Evolutionary conservation across 2,329 filamentous ascomycete species (phyloP).

Genomic region (Cytospora schulzeri): DNA sequence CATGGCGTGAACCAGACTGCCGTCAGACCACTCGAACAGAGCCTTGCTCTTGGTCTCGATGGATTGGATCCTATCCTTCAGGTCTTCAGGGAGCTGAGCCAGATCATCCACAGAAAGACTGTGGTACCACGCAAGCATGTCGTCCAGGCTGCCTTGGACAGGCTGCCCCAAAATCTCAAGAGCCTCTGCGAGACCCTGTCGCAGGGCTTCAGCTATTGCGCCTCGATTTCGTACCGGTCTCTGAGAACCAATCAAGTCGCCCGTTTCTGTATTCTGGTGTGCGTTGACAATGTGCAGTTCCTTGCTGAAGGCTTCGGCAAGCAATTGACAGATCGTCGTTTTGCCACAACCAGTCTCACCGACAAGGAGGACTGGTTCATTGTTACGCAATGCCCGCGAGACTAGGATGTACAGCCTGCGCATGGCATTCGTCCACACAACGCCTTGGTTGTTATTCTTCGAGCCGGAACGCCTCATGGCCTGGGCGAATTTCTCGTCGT

Average conservation of each 20-base stretch:
- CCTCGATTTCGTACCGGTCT: conserved; percentile 85
- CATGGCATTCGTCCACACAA: conserved; percentile 97
- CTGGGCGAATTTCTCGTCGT: conserved; percentile 61
- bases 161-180: conserved; percentile 43
- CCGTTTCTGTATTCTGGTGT: conserved; percentile 97
- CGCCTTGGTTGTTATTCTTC: conserved; percentile 57
- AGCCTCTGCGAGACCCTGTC: conserved; percentile 57
- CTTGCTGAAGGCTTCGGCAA: conserved; percentile 78
- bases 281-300: conserved; percentile 90
- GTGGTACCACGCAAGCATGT: conserved; percentile 63
- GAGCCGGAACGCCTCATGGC: conserved; percentile 54
- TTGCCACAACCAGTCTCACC: conserved; percentile 98
- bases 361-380: conserved; percentile 91
- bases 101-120: conserved; percentile 47
- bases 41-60: conserved; percentile 71
- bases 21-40: conserved; percentile 95
- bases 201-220: conserved; percentile 67
- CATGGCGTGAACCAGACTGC: conserved; percentile 93
- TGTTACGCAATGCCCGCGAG: conserved; percentile 81
- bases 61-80: conserved; percentile 50
- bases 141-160: conserved; percentile 50
- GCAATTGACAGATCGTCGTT: conserved; percentile 90
- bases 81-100: conserved; percentile 48
- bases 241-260: conserved; percentile 94
- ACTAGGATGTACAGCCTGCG: conserved; percentile 87